Base-by-base conservation (phyloP, 176 grass and related monocot species). In the Chloris gayana region DNA sequence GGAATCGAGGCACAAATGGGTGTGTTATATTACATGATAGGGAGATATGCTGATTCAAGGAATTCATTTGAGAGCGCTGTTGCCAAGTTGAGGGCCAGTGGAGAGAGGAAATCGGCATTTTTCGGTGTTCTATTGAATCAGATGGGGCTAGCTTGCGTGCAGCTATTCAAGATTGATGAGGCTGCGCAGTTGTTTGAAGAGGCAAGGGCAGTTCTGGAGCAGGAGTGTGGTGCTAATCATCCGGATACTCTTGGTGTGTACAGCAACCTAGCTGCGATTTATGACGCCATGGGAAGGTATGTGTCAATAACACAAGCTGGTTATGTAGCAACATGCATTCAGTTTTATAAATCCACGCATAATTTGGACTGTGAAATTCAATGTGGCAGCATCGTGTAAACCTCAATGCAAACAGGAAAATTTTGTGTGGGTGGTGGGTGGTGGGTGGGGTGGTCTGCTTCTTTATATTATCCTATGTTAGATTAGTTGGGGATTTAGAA, bases 281-380 rank as follows among this genome's bases (percentile, higher is more conserved):
- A 99, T 37, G 97, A 99, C 80, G 97, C 97, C 61, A 99, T 96
- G 97, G 97, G 97, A 80, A 99, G 97, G 97, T 99, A 88, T 59
- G 64, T 24, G 0, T 53, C 35, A 12, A 57, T 58, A 27, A 24
- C 37, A 25, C 2, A 79, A 68, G 41, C 37, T 17, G 1, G 8
- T 0, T 73, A 6, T 66, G 67, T 30, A 51, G 33, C 73, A 57
- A 58, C 6, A 9, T 31, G 29, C 13, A 24, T 7, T n/a, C 0
- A 14, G 13, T 63, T 30, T 62, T 31, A 7, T 17, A 18, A 35
- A 50, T 51, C 13, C 11, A 37, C 9, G 0, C 8, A 3, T 26
- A 14, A 17, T 61, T 11, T 59, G 2, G 5, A 1, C 3, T 6
- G 1, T 11, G 24, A 12, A 15, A 32, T 44, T 58, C 39, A 50